phyloP scores from a whole-genome alignment of 495 filamentous ascomycete genomes.

The Aspergillus ellipticus region DNA sequence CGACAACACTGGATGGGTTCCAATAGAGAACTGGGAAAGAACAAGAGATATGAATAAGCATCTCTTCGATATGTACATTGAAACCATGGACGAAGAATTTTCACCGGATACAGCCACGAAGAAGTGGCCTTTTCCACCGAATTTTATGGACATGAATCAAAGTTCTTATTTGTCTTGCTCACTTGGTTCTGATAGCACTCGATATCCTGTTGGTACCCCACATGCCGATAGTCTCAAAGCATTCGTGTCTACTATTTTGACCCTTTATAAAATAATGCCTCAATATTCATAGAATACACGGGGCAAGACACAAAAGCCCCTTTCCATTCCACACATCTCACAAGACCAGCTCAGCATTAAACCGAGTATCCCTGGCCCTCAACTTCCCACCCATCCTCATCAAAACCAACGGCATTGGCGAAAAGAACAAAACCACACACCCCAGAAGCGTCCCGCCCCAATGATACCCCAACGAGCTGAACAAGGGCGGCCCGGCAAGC shows the following conservation, averaged over 20 bases:
- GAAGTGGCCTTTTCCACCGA: conserved; percentile 20
- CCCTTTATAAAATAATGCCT: too few species aligned
- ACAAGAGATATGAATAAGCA: conserved; percentile 13
- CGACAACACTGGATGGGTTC: conserved; percentile 23
- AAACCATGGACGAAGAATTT: conserved; percentile 18
- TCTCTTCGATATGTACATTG: conserved; percentile 17
- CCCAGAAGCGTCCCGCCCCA: background rate
- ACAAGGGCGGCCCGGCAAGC: background rate
- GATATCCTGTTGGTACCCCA: too few species aligned
- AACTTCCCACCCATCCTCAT: background rate
- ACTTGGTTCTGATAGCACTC: too few species aligned
- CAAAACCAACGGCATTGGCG: background rate
- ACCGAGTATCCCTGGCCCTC: background rate
- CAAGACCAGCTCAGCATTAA: too few species aligned
- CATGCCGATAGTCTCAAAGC: too few species aligned
- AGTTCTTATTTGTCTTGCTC: too few species aligned
- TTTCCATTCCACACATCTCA: too few species aligned
- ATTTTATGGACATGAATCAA: too few species aligned
- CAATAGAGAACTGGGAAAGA: conserved; percentile 17
- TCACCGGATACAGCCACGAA: conserved; percentile 10
- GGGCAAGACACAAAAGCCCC: too few species aligned
- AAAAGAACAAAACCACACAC: background rate
- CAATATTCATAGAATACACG: too few species aligned
- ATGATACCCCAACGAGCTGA: background rate
- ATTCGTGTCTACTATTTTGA: too few species aligned